Conservation (phyloP, 306 rosid species). For the Rubus idaeus region DNA sequence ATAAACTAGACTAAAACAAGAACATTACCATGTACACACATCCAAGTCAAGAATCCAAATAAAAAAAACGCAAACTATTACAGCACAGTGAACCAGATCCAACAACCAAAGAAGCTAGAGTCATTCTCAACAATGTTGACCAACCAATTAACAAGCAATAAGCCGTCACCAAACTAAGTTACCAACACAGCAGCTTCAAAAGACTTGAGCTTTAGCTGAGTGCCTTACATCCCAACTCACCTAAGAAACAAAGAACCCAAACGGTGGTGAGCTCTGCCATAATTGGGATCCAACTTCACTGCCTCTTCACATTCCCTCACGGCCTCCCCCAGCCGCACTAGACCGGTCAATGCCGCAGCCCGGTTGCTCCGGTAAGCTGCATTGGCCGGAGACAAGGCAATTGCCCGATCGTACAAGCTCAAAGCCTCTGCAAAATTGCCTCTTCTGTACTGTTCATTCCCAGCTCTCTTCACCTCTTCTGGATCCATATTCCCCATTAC, state of each 20-base stretch:
- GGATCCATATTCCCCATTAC: conserved; percentile 54
- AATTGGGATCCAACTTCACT: conserved; percentile 77
- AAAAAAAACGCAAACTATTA: background rate
- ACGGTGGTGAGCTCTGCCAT: conserved; percentile 84
- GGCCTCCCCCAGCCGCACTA: conserved; percentile 70
- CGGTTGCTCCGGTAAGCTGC: conserved; percentile 82
- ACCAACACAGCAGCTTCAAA: background rate
- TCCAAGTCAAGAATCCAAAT: background rate
- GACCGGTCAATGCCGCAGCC: conserved; percentile 81
- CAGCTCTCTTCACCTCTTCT: conserved; percentile 74
- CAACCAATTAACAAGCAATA: background rate
- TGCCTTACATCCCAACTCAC: conserved; percentile 35
- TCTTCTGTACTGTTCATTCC: conserved; percentile 76
- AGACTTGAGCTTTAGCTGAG: background rate
- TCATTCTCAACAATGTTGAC: conserved; percentile 9
- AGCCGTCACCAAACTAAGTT: background rate
- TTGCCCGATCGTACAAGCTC: conserved; percentile 75
- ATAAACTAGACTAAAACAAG: background rate
- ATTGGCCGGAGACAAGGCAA: conserved; percentile 64
- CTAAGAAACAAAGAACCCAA: conserved; percentile 75
- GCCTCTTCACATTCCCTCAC: conserved; percentile 88
- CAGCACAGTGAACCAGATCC: conserved; percentile 27
- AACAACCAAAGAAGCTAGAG: conserved; percentile 12
- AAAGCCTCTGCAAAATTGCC: conserved; percentile 78
- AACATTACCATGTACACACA: background rate